Evolutionary conservation across 2,329 filamentous ascomycete genomes (phyloP), one percentile per base, ranked within the genome.

Genomic region (Pseudocercospora eumusae): DNA sequence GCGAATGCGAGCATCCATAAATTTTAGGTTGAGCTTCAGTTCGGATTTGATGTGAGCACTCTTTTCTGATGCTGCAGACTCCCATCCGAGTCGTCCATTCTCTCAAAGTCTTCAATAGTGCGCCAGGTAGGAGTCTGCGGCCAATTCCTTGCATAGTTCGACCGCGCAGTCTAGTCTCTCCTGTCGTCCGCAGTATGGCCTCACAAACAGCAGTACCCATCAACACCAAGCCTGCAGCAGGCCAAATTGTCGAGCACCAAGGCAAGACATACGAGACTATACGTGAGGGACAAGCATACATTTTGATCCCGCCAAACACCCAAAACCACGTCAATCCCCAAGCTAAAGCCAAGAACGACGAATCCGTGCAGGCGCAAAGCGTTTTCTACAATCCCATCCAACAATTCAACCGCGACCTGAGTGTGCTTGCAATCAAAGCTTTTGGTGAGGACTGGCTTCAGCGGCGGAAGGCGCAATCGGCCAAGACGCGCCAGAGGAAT

Each of bases 371-470:
- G 80, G 83, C 62, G 84, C 89, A 93, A 70, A 81, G 82, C 33
- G 96, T 99, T 60, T 99, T 99, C 74, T 99, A 99, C 83, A 99
- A 99, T 71, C 93, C 95, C 0, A 97, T 99, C 59, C 95, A 99
- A 75, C 95, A 99, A 75, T 99, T 98, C 82, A 99, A 99, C 77
- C 89, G 96, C 52, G 95, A 99, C 74, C 78, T 99, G 67, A 97
- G 92, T 64, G 91, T 97, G 25, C 83, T 99, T 13, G 92, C 92
- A 0, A 96, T 99, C 75, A 91, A 91, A 72, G 90, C 90, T 0
- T 96, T 93, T 75, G 91, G 91, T 1, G 87, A 95, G 68, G 86
- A 91, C 71, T 68, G 71, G 31, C 67, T 71, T 40, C 61, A 68
- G 56, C 67, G 66, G 49, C 69, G 70, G 61, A 66, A 62, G 23